Evolutionary conservation across 345 rosid genomes (phyloP).

Genomic region (Geranium brycei): DNA sequence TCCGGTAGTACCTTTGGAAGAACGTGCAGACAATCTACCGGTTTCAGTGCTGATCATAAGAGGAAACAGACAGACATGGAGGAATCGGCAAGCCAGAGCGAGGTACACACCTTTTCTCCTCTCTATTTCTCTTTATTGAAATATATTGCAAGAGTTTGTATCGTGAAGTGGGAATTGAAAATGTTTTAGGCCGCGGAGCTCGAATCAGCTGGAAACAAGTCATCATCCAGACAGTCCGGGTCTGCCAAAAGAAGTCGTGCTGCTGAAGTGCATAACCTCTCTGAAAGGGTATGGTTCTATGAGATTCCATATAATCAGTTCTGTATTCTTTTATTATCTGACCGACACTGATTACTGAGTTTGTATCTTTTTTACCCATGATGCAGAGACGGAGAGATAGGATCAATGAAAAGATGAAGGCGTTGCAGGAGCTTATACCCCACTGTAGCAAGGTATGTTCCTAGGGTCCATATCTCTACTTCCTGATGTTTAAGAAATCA

Average conservation of each 20-base stretch:
- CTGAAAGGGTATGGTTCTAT: slow-evolving; percentile 40
- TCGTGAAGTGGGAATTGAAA: not conserved
- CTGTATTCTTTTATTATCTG: not conserved
- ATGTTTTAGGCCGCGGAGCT: slow-evolving; percentile 30
- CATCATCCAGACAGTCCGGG: slow-evolving; percentile 23
- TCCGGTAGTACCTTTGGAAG: slow-evolving; percentile 48
- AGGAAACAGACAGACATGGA: slow-evolving; percentile 45
- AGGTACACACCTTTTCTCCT: slow-evolving; percentile 22
- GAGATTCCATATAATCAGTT: not conserved
- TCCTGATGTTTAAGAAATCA: too few species aligned
- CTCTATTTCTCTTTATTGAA: not conserved
- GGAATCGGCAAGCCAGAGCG: slow-evolving; percentile 47
- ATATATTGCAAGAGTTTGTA: not conserved
- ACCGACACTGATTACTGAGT: slow-evolving; percentile 1
- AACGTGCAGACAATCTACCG: slow-evolving; percentile 28
- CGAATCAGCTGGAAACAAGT: slow-evolving; percentile 24
- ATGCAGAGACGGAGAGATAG: slow-evolving; percentile 74
- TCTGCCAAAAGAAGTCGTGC: slow-evolving; percentile 44
- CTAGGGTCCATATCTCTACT: not conserved
- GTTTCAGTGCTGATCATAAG: slow-evolving; percentile 23
- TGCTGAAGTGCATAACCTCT: slow-evolving; percentile 69
- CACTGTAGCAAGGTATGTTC: slow-evolving; percentile 65
- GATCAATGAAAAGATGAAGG: slow-evolving; percentile 82
- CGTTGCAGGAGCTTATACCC: slow-evolving; percentile 88
- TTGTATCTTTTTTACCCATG: not conserved